A percentile compares a stretch with the other conserved stretches of the same genome.
Evolutionary conservation across 441 rosid genomes (phyloP).

Genomic region (Euphorbia schlechtendalii): DNA sequence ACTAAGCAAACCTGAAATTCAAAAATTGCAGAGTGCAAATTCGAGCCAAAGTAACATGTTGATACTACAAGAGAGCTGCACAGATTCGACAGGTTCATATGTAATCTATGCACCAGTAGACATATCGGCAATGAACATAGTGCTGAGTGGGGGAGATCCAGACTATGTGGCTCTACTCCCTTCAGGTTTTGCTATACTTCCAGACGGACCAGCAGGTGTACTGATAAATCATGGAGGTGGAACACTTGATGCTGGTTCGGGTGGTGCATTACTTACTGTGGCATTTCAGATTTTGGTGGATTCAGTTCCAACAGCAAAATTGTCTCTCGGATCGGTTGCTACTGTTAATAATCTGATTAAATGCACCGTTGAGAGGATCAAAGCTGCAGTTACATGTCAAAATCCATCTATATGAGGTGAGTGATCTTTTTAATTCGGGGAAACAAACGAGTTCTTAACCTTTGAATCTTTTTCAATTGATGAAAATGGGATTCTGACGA

Average conservation of each 20-base stretch:
- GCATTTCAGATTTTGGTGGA: slow-evolving; percentile 96
- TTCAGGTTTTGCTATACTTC: slow-evolving; percentile 93
- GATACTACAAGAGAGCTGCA: slow-evolving; percentile 91
- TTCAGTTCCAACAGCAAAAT: slow-evolving; percentile 90
- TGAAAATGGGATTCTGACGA: no score
- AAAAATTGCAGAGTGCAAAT: slow-evolving; percentile 55
- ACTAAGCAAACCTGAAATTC: no score
- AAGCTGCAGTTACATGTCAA: slow-evolving; percentile 52
- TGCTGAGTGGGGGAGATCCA: slow-evolving; percentile 84
- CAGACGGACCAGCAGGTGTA: slow-evolving; percentile 50
- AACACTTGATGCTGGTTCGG: slow-evolving; percentile 46
- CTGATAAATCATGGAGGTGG: slow-evolving; percentile 25
- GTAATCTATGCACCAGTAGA: slow-evolving; percentile 98
- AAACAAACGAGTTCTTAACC: no score
- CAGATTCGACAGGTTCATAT: slow-evolving; percentile 75
- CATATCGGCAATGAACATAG: slow-evolving; percentile 81
- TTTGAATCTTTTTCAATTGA: no score
- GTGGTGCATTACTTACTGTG: slow-evolving; percentile 88
- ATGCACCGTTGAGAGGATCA: slow-evolving; percentile 91
- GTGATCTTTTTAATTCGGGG: no score
- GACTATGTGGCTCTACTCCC: slow-evolving; percentile 95
- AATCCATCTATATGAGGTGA: slow-evolving; percentile 25
- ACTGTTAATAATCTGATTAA: slow-evolving; percentile 88
- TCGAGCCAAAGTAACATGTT: slow-evolving; percentile 99
- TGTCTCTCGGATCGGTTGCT: slow-evolving; percentile 90